A percentile compares a stretch with the other conserved stretches of the same genome.
These are phyloP conservation scores for Mycena leptocephala DNA, from an alignment of 768 basidiomycete genomes.

Conservation along the genomic window DNA sequence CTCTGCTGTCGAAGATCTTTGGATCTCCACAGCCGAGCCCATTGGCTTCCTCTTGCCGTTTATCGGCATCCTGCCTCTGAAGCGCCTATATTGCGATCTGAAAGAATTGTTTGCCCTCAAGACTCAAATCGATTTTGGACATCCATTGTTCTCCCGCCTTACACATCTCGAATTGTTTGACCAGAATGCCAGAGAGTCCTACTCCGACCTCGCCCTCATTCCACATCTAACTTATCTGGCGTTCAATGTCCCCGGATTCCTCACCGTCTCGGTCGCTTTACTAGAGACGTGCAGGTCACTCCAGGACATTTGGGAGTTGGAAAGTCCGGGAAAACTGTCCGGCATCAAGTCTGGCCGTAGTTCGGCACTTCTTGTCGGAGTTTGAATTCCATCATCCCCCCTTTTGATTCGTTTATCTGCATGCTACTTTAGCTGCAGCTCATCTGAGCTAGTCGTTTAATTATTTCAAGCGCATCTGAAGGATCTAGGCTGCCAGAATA, in stretches of 20 bases:
- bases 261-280: neutral
- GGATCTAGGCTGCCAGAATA: too few species aligned
- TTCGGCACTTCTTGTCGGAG: too few species aligned
- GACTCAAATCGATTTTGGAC: slow-evolving; percentile 7
- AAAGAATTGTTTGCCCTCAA: neutral
- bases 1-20: slow-evolving; percentile 15
- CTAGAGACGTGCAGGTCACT: slow-evolving; percentile 22
- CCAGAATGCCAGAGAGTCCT: neutral
- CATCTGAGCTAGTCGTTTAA: too few species aligned
- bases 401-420: too few species aligned
- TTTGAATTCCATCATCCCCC: too few species aligned
- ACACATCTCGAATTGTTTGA: slow-evolving; percentile 14
- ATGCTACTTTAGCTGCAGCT: too few species aligned
- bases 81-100: slow-evolving; percentile 16
- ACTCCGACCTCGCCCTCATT: slow-evolving; percentile 11
- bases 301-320: too few species aligned
- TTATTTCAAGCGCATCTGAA: too few species aligned
- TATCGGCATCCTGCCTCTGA: neutral
- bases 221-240: slow-evolving; percentile 21
- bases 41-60: neutral
- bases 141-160: slow-evolving; percentile 12
- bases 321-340: too few species aligned
- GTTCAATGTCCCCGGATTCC: slow-evolving; percentile 1
- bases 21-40: slow-evolving; percentile 2
- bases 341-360: too few species aligned